These are phyloP conservation scores for Fusarium solani-melongenae DNA, from an alignment of 2,329 filamentous ascomycete genomes.

Conservation along the genomic window DNA sequence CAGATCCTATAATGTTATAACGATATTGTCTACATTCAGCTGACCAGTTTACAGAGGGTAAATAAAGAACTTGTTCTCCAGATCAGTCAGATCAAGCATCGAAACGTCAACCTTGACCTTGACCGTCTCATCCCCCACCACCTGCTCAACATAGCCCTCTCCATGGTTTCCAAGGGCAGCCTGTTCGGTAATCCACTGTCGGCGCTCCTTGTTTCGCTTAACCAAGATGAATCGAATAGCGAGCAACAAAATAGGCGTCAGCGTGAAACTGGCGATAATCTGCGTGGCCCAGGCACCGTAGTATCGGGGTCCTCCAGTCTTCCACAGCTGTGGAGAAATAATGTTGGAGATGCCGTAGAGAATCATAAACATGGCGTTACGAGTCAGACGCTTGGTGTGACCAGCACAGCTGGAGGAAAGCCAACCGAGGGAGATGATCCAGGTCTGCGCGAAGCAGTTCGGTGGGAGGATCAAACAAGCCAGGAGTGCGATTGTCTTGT, in stretches of 20 bases:
- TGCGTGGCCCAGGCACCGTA: slow-evolving; percentile 35
- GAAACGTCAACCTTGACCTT: slow-evolving; percentile 35
- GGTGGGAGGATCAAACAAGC: slow-evolving; percentile 29
- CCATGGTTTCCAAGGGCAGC: slow-evolving; percentile 16
- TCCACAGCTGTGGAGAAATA: slow-evolving; percentile 50
- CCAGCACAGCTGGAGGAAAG: slow-evolving; percentile 44
- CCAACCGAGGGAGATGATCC: slow-evolving; percentile 31
- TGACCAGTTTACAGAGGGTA: slow-evolving; percentile 21
- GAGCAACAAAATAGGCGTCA: slow-evolving; percentile 21
- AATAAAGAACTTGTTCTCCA: slow-evolving; percentile 36
- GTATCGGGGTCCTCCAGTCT: slow-evolving; percentile 24
- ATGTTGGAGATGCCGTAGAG: slow-evolving; percentile 50
- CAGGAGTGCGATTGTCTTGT: slow-evolving; percentile 43
- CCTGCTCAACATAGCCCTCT: slow-evolving; percentile 18
- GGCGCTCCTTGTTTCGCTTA: background rate
- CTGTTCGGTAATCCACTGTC: slow-evolving; percentile 9
- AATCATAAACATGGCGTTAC: slow-evolving; percentile 52
- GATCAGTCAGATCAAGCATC: slow-evolving; percentile 33
- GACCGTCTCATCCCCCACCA: slow-evolving; percentile 15
- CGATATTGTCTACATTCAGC: rapidly evolving
- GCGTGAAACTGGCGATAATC: slow-evolving; percentile 33
- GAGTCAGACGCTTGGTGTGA: slow-evolving; percentile 56
- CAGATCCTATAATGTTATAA: background rate
- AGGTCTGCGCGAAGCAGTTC: slow-evolving; percentile 29
- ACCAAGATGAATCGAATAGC: background rate